These are phyloP conservation scores for Singerocomus rubriflavus DNA, from an alignment of 1,284 basidiomycete species.

Conservation along the genomic window DNA sequence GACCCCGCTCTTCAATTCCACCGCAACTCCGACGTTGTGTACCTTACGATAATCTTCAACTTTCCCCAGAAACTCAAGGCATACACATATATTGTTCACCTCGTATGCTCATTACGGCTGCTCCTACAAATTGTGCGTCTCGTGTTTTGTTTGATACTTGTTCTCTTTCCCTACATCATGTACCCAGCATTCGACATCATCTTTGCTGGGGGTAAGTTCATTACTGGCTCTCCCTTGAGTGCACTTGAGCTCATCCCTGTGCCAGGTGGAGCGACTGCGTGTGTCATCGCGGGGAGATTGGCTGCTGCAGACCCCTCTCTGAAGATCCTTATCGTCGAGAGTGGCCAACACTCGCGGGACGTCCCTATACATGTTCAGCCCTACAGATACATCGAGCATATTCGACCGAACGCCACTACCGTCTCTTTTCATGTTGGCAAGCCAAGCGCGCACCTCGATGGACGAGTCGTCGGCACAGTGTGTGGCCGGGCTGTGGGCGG, in stretches of 20 bases:
- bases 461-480: constrained; percentile 7
- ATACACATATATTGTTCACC: too few relatives aligned
- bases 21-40: too few relatives aligned
- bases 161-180: too few relatives aligned
- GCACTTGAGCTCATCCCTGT: constrained; percentile 1
- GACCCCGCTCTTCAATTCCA: too few relatives aligned
- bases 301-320: constrained; percentile 13
- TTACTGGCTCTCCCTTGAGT: not conserved
- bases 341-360: constrained; percentile 21
- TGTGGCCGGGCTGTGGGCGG: too few relatives aligned
- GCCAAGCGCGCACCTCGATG: constrained; percentile 42
- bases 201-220: constrained; percentile 43
- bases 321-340: constrained; percentile 10
- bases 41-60: too few relatives aligned
- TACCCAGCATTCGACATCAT: constrained; percentile 41
- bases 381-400: constrained; percentile 40
- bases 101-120: too few relatives aligned
- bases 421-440: too few relatives aligned
- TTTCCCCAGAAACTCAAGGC: too few relatives aligned
- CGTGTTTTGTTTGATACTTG: too few relatives aligned
- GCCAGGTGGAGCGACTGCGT: not conserved
- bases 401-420: constrained; percentile 35
- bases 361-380: constrained; percentile 47
- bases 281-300: constrained; percentile 12
- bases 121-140: too few relatives aligned